Percentiles rank a stretch among this genome's conserved stretches.
Evolutionary conservation across 257 asterid genomes (phyloP).

Genomic region (Nicotiana tomentosiformis): DNA sequence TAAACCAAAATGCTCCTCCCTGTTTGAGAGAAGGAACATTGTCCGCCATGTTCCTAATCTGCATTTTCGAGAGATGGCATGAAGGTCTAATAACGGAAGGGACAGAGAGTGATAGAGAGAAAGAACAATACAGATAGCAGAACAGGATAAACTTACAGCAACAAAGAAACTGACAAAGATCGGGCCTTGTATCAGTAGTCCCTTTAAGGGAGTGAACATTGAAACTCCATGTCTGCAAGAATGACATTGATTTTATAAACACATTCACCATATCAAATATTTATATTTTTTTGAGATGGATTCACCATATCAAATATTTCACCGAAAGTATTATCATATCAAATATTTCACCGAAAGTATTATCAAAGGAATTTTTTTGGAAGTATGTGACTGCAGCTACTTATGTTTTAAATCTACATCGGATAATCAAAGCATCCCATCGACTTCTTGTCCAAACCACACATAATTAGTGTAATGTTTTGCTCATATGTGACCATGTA

Average conservation of each 20-base stretch:
- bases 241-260: constrained; percentile 1
- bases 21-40: constrained; percentile 82
- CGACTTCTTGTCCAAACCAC: not conserved
- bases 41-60: constrained; percentile 78
- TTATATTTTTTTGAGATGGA: too few relatives aligned
- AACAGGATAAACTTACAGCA: constrained; percentile 58
- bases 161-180: constrained; percentile 72
- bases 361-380: not conserved
- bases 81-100: not conserved
- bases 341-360: not conserved
- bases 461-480: not conserved
- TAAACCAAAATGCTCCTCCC: constrained; percentile 90
- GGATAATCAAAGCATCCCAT: not conserved
- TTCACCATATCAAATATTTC: not conserved
- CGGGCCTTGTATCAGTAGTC: constrained; percentile 78
- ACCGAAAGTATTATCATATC: not conserved
- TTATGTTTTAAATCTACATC: not conserved
- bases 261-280: not conserved
- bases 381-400: not conserved
- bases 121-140: not conserved
- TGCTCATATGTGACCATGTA: not conserved
- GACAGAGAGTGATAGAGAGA: not conserved
- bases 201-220: constrained; percentile 78
- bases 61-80: constrained; percentile 16
- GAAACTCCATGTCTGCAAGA: constrained; percentile 77